Conservation (phyloP, 2,329 filamentous ascomycete species). For the Nothophaeocryptopus gaeumannii region DNA sequence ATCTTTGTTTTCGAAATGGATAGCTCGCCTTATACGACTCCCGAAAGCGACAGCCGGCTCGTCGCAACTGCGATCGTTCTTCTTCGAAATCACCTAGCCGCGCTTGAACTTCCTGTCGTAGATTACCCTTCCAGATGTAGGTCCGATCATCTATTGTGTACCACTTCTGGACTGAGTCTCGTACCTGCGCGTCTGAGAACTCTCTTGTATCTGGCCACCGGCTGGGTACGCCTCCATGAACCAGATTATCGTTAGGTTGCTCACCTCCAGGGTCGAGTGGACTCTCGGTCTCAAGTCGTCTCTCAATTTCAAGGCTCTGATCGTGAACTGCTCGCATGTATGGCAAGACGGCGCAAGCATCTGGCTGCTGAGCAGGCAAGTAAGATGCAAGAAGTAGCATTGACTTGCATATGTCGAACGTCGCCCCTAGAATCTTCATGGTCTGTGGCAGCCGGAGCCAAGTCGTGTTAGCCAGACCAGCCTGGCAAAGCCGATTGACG, state of each 20-base stretch:
- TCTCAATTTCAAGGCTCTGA: background rate
- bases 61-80: background rate
- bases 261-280: background rate
- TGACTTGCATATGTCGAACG: conserved; percentile 19
- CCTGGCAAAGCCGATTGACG: conserved; percentile 16
- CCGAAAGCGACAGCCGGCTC: too few species aligned
- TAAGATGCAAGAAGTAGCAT: conserved; percentile 10
- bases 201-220: conserved; percentile 18
- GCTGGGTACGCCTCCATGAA: background rate
- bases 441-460: conserved; percentile 17
- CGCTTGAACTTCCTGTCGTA: conserved; percentile 45
- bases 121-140: conserved; percentile 46
- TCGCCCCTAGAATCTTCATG: conserved; percentile 8
- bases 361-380: conserved; percentile 8
- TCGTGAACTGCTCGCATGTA: conserved; percentile 10
- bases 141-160: conserved; percentile 42
- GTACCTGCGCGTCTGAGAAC: conserved; percentile 39
- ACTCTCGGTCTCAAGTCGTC: background rate
- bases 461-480: conserved; percentile 7
- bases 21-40: too few species aligned
- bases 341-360: conserved; percentile 1
- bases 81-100: conserved; percentile 30
- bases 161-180: conserved; percentile 47
- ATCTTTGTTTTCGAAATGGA: too few species aligned
- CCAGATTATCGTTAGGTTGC: background rate